These are phyloP conservation scores for Dipodascus albidus DNA, from an alignment of 805 yeast genomes.

Conservation along the genomic window DNA sequence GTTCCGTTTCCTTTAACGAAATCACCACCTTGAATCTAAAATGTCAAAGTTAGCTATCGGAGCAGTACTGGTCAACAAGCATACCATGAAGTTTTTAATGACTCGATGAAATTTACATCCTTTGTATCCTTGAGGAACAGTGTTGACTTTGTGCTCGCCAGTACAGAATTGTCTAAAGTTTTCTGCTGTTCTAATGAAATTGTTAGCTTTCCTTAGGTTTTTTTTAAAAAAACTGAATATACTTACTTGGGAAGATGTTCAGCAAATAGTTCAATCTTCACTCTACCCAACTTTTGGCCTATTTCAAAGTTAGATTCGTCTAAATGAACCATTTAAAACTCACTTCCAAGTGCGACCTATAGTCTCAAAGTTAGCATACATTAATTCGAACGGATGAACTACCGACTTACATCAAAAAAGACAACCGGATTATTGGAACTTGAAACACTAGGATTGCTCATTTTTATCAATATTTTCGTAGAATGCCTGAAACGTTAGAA, in stretches of 20 bases:
- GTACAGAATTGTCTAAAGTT: conserved; percentile 44
- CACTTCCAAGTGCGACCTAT: conserved; percentile 24
- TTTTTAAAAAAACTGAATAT: too few relatives aligned
- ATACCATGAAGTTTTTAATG: conserved; percentile 33
- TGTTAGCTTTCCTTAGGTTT: too few relatives aligned
- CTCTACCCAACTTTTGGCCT: conserved; percentile 29
- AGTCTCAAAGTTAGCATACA: not conserved
- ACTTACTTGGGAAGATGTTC: conserved; percentile 30
- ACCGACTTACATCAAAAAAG: conserved; percentile 31
- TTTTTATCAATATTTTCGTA: too few relatives aligned
- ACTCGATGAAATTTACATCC: conserved; percentile 29
- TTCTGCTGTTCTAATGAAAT: conserved; percentile 29
- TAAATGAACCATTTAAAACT: too few relatives aligned
- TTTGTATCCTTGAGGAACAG: conserved; percentile 36
- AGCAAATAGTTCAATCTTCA: conserved; percentile 34
- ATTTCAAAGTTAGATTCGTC: conserved; percentile 2
- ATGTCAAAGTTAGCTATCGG: conserved; percentile 10
- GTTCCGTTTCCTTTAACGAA: conserved; percentile 34
- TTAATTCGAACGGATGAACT: not conserved
- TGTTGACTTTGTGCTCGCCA: conserved; percentile 32
- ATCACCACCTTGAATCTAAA: conserved; percentile 37
- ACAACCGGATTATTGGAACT: conserved; percentile 25
- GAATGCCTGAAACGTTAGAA: too few relatives aligned
- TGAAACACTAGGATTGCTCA: not conserved
- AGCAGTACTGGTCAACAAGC: conserved; percentile 1